Base-by-base conservation (phyloP, 208 protist genomes). In the Leishmania tarentolae region DNA sequence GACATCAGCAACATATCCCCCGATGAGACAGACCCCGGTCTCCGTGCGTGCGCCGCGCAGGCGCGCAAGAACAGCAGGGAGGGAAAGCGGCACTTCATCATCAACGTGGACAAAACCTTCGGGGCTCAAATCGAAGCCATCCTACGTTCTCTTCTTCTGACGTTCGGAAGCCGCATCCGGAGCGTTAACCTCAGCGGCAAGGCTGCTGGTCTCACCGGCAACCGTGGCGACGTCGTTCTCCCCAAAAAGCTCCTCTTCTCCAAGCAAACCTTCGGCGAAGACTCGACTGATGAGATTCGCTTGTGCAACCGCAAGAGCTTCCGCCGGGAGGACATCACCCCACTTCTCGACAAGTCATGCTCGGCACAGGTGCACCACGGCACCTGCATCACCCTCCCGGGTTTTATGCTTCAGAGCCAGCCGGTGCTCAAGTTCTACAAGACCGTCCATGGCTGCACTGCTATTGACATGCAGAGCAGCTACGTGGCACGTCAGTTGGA, bases 31-130 rank as follows among this genome's bases (percentile, higher is more conserved):
- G 90, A 96, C 85, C 76, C 86, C 7, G 82, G 50, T 0, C 76
- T 96, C 19, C 88, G 80, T 19, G 82, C 78, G 13, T 80, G 75
- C 31, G 85, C 76, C 31, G 46, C 40, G 42, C 76, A 31, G n/a
- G 82, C 86, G 24, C n/a, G 69, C 19, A 76, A 78, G 46, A 59
- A 46, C 4, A 68, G 74, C 50, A 21, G 37, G 21, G 71, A 72
- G 21, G 71, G 63, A 7, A 73, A 78, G 68, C 83, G 82, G 44
- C 85, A 88, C 74, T 95, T 96, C 56, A 94, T 98, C 76, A 87
- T 98, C 84, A 98, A 98, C 80, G 86, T 96, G 35, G 94, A 96
- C 90, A 94, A 95, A 72, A 92, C 92, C 24, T 98, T 98, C 81
- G 93, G 92, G 13, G 86, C 90, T 3, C 94, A 98, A 71, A 93